Base-by-base conservation (phyloP, 495 filamentous ascomycete species). In the Hyaloscypha finlandica region DNA sequence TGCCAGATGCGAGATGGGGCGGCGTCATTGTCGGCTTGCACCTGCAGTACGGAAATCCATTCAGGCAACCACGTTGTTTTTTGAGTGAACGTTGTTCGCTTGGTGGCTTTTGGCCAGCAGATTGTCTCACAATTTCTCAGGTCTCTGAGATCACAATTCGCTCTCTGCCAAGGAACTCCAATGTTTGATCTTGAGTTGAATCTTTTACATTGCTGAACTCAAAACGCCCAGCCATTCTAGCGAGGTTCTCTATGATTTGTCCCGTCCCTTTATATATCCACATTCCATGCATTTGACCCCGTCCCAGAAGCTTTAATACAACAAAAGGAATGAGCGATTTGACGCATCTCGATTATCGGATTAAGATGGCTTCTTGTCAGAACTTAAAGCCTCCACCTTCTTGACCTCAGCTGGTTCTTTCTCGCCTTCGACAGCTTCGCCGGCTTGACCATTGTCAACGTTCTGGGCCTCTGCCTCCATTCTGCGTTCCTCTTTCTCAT, bases 401-500 rank as follows among this genome's bases (percentile, higher is more conserved):
- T 67, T 35, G 14, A 58, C 52, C 31, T 73, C 70, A 6, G 52
- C 51, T 39, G 61, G 45, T 8, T 73, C 68, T 29, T 73, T 67
- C 60, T 73, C 70, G 4, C 70, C 66, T 31, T 65, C 70, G 32
- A 67, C 48, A 30, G 73, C 68, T 35, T 71, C 70, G 58, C 30
- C 62, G 45, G 62, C 68, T 61, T 74, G 69, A 6, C n/a, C 54
- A 16, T 65, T 66, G n/a, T 65, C 67, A 29, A 32, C 66, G 14
- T 22, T 65, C n/a, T 25, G 51, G 6, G 70, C 16, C 54, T 66
- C 61, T 19, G 69, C 72, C 59, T 72, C 70, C 31, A 71, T 45
- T 53, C 68, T 76, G 37, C 80, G 75, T 67, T 85, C 83, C 67
- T 86, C 80, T 71, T 85, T 83, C 58, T 76, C 77, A 71, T 90